A percentile compares a stretch with the other conserved stretches of the same genome.
These are phyloP conservation scores for Hypomontagnella monticulosa DNA, from an alignment of 495 filamentous ascomycete species.

Conservation along the genomic window DNA sequence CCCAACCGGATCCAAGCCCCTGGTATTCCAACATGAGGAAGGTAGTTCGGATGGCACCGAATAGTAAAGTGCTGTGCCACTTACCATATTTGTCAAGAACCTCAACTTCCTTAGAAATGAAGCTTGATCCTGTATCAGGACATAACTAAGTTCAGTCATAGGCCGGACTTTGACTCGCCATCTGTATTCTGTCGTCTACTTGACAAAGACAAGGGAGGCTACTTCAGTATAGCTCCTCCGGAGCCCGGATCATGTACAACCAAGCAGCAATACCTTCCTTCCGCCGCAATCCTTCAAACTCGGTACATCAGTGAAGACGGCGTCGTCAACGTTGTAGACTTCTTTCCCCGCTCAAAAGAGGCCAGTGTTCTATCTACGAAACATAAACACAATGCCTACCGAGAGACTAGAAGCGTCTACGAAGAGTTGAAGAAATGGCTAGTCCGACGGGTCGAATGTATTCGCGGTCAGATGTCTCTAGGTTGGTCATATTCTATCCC, in stretches of 20 bases:
- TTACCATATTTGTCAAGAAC: neutral
- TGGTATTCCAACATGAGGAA: neutral
- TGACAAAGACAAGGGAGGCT: conserved; percentile 75
- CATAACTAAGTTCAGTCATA: conserved; percentile 38
- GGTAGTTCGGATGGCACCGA: neutral
- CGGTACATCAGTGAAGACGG: conserved; percentile 77
- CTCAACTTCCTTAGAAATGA: neutral
- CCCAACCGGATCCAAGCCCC: neutral
- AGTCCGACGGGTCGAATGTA: conserved; percentile 75
- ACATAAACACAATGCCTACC: conserved; percentile 58
- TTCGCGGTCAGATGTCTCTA: conserved; percentile 67
- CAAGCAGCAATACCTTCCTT: conserved; percentile 76
- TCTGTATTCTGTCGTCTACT: conserved; percentile 73
- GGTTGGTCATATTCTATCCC: conserved; percentile 39
- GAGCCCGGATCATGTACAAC: conserved; percentile 61
- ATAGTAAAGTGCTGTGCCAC: neutral
- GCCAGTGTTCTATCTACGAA: conserved; percentile 53
- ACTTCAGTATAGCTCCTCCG: conserved; percentile 69
- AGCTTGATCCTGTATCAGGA: neutral
- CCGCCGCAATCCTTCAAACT: conserved; percentile 74
- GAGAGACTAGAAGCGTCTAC: conserved; percentile 59
- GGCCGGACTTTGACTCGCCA: conserved; percentile 75
- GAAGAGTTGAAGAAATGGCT: conserved; percentile 68
- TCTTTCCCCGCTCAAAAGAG: conserved; percentile 70
- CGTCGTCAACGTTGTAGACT: conserved; percentile 74